phyloP scores from a whole-genome alignment of 1,139 yeast genomes.

The Sugiyamaella sp. region DNA sequence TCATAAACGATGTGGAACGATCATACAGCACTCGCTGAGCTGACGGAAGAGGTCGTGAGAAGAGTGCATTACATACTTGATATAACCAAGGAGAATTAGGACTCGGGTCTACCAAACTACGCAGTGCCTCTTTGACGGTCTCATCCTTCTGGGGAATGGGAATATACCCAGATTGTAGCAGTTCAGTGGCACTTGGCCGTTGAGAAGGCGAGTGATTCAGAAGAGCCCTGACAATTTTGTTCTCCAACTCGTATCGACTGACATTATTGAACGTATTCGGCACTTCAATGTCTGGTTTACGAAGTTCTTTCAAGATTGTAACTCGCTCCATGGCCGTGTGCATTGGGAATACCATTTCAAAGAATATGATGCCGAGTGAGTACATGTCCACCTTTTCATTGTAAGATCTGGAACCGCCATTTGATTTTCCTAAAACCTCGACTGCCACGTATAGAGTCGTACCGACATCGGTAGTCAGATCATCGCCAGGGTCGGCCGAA shows the following conservation, averaged over 20 bases:
- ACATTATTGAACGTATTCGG: conserved; percentile 62
- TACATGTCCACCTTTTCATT: conserved; percentile 95
- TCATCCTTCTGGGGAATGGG: conserved; percentile 92
- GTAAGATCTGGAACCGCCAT: conserved; percentile 46
- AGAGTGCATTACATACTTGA: conserved; percentile 83
- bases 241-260: conserved; percentile 57
- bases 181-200: conserved; percentile 76
- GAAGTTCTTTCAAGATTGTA: conserved; percentile 61
- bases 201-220: conserved; percentile 76
- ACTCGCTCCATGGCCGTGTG: conserved; percentile 93
- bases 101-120: conserved; percentile 67
- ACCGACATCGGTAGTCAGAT: conserved; percentile 89
- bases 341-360: conserved; percentile 87
- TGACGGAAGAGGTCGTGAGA: conserved; percentile 77
- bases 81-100: conserved; percentile 95
- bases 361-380: conserved; percentile 89
- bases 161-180: conserved; percentile 77
- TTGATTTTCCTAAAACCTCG: conserved; percentile 61
- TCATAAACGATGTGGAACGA: conserved; percentile 35
- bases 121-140: conserved; percentile 82
- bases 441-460: conserved; percentile 91
- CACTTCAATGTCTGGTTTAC: conserved; percentile 61
- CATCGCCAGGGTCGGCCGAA: conserved; percentile 52
- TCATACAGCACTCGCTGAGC: conserved; percentile 86
- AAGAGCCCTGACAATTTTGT: conserved; percentile 62